These are phyloP conservation scores for Tinospora cordifolia DNA, from an alignment of 164 flowering plant species.

Conservation along the genomic window DNA sequence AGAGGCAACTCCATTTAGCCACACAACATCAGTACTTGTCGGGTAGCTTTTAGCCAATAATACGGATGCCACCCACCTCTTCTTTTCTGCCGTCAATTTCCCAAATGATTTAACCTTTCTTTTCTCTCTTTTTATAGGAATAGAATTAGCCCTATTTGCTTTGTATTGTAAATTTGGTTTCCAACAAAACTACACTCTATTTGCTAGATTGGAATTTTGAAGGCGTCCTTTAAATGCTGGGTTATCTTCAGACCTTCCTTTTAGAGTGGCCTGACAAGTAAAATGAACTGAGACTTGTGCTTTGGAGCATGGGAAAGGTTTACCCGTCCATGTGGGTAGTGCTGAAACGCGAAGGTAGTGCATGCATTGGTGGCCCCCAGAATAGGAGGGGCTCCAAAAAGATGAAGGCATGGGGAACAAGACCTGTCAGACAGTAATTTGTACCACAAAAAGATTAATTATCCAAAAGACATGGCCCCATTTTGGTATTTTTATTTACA, in stretches of 20 bases:
- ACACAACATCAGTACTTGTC: background rate
- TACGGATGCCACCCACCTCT: too few species aligned
- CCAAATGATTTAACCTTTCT: too few species aligned
- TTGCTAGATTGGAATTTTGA: too few species aligned
- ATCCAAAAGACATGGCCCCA: background rate
- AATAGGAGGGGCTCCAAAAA: conserved; percentile 6
- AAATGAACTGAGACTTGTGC: background rate
- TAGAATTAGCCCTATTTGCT: too few species aligned
- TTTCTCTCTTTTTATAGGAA: too few species aligned
- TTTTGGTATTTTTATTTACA: too few species aligned
- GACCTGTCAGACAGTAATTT: conserved; percentile 1
- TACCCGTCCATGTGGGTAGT: background rate
- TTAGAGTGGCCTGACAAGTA: background rate
- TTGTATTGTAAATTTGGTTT: too few species aligned
- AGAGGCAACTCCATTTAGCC: background rate
- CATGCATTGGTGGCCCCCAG: conserved; percentile 8
- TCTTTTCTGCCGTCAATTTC: too few species aligned
- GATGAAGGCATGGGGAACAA: conserved; percentile 1
- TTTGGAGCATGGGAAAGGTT: background rate
- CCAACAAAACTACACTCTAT: too few species aligned
- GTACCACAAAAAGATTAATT: background rate
- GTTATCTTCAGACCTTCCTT: background rate
- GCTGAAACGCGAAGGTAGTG: background rate
- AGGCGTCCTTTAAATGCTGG: background rate
- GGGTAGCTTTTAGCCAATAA: background rate